A percentile compares a stretch with the other conserved stretches of the same genome.
phyloP scores from a whole-genome alignment of 176 grass and related monocot genomes.

The Neostapfia colusana region DNA sequence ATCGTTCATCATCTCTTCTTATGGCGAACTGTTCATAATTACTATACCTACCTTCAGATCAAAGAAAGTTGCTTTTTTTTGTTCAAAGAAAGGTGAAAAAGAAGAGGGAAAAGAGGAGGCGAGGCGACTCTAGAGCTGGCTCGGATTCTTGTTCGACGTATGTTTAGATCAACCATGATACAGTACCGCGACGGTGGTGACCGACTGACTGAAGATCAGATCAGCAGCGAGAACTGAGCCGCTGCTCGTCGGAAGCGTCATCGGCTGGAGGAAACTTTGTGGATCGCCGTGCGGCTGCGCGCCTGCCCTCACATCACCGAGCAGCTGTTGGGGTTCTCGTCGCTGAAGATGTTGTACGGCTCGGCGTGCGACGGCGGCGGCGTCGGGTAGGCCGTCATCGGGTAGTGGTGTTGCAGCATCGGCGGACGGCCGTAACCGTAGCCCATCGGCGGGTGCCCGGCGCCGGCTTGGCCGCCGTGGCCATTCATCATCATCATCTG shows the following conservation, averaged over 20 bases:
- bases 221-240: not conserved
- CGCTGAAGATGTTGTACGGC: slow-evolving; percentile 67
- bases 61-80: slow-evolving; percentile 39
- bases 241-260: not conserved
- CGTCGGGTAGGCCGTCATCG: slow-evolving; percentile 48
- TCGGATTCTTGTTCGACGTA: slow-evolving; percentile 43
- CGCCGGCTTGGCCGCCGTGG: slow-evolving; percentile 18
- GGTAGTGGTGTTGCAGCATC: slow-evolving; percentile 35
- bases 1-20: slow-evolving; percentile 17
- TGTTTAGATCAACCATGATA: not conserved
- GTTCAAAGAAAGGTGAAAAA: not conserved
- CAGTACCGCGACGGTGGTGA: not conserved
- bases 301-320: slow-evolving; percentile 54
- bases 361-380: slow-evolving; percentile 44
- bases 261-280: not conserved
- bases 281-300: not conserved
- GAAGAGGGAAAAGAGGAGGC: not conserved
- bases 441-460: slow-evolving; percentile 57
- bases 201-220: not conserved
- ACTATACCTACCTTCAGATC: slow-evolving; percentile 70
- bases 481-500: slow-evolving; percentile 59
- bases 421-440: slow-evolving; percentile 57
- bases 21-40: slow-evolving; percentile 55
- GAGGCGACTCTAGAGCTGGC: slow-evolving; percentile 39
- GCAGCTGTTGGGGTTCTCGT: slow-evolving; percentile 73